Conservation (phyloP, 495 filamentous ascomycete species). For the Penicillium argentinense region DNA sequence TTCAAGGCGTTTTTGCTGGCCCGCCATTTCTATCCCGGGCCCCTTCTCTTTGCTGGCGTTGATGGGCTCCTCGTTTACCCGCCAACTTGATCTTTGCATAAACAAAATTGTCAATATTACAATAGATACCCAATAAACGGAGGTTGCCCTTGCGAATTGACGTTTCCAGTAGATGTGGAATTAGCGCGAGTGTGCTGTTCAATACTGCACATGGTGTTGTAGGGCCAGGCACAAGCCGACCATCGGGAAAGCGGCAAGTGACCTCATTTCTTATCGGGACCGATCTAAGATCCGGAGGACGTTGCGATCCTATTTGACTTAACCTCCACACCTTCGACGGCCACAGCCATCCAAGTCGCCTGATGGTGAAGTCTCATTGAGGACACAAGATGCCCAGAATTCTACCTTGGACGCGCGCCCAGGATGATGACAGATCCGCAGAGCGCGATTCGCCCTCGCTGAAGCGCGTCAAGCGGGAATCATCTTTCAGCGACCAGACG, state of each 20-base stretch:
- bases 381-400: constrained; percentile 48
- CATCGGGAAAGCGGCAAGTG: constrained; percentile 22
- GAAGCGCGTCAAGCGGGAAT: constrained; percentile 26
- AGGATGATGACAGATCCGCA: constrained; percentile 3
- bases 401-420: constrained; percentile 39
- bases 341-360: neutral
- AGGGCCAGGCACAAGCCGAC: constrained; percentile 1
- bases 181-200: no score
- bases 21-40: constrained; percentile 8
- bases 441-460: constrained; percentile 24
- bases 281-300: constrained; percentile 12
- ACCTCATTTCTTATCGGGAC: constrained; percentile 29
- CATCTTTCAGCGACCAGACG: constrained; percentile 10
- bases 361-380: neutral
- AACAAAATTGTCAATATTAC: constrained; percentile 12
- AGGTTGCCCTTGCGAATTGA: neutral
- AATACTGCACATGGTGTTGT: no score
- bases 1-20: constrained; percentile 25
- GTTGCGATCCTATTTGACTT: no score
- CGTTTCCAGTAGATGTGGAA: no score
- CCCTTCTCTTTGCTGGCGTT: constrained; percentile 14
- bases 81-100: constrained; percentile 10
- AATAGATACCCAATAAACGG: constrained; percentile 25
- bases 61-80: constrained; percentile 1
- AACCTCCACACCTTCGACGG: neutral